Evolutionary conservation across 2,329 filamentous ascomycete genomes (phyloP).

Genomic region (Aspergillus niger): DNA sequence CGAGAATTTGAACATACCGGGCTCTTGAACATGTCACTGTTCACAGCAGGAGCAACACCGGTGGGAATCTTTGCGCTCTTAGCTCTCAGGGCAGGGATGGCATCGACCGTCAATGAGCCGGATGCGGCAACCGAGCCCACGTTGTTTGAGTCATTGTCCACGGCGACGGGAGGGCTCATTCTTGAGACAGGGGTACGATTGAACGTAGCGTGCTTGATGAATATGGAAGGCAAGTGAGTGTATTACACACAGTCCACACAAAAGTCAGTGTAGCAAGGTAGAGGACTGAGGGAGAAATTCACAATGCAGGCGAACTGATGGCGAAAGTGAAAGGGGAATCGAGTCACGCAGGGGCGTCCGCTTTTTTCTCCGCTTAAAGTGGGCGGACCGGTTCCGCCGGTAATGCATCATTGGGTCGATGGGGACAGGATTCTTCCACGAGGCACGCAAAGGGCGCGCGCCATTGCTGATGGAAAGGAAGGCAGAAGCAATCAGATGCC

Average conservation of each 20-base stretch:
- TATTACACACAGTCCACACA: not conserved
- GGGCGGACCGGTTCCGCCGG: conserved; percentile 23
- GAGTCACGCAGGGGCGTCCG: conserved; percentile 11
- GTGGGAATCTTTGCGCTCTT: conserved; percentile 70
- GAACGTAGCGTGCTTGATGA: not conserved
- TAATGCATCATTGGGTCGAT: not conserved
- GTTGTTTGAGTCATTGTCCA: conserved; percentile 16
- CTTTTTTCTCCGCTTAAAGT: conserved; percentile 16
- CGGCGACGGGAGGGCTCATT: conserved; percentile 34
- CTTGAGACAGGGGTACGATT: not conserved
- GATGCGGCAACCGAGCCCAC: conserved; percentile 16
- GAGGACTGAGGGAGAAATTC: not conserved
- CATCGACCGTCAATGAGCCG: conserved; percentile 62
- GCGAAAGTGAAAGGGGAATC: conserved; percentile 2
- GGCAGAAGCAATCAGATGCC: not conserved
- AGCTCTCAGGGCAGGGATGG: conserved; percentile 67
- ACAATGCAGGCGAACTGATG: not conserved
- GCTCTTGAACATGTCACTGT: conserved; percentile 82
- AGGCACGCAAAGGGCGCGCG: not conserved
- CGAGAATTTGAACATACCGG: conserved; percentile 53
- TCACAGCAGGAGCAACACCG: conserved; percentile 73
- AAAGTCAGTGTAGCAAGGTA: not conserved
- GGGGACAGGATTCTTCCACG: conserved; percentile 1
- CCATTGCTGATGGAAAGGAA: not conserved
- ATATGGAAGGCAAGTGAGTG: not conserved